Evolutionary conservation across 2,329 filamentous ascomycete species (phyloP).

Genomic region (Ceratocystis harringtonii): DNA sequence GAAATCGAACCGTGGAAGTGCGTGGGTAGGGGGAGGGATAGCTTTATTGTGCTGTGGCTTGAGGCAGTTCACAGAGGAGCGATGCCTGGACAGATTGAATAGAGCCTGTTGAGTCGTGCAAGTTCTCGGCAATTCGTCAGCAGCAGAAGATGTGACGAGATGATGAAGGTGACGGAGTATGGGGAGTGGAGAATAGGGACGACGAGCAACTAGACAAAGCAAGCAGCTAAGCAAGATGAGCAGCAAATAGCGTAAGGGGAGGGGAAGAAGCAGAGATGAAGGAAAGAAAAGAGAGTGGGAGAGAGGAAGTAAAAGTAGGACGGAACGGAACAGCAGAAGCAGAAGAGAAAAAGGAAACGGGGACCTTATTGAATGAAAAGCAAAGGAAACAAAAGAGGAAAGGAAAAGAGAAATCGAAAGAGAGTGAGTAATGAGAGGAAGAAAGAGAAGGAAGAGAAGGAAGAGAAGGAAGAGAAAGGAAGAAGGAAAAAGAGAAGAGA

Average conservation of each 20-base stretch:
- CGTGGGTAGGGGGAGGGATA: neutral
- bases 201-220: constrained; percentile 18
- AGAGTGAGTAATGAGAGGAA: constrained; percentile 10
- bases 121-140: constrained; percentile 20
- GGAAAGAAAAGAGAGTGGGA: constrained; percentile 17
- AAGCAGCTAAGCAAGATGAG: constrained; percentile 20
- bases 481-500: constrained; percentile 19
- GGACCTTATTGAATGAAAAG: neutral
- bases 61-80: neutral
- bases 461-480: constrained; percentile 18
- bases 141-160: constrained; percentile 24
- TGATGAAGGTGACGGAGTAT: constrained; percentile 19
- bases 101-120: neutral
- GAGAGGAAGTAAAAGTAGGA: constrained; percentile 21
- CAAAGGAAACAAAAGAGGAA: constrained; percentile 17
- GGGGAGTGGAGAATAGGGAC: constrained; percentile 11
- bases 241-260: constrained; percentile 19
- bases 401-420: constrained; percentile 21
- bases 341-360: constrained; percentile 16
- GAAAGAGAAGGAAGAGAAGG: constrained; percentile 6
- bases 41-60: neutral
- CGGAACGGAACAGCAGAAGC: neutral
- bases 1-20: neutral
- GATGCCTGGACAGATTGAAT: neutral
- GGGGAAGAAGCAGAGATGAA: constrained; percentile 18